phyloP scores from a whole-genome alignment of 2,329 filamentous ascomycete genomes.

The Sclerotinia subarctica region DNA sequence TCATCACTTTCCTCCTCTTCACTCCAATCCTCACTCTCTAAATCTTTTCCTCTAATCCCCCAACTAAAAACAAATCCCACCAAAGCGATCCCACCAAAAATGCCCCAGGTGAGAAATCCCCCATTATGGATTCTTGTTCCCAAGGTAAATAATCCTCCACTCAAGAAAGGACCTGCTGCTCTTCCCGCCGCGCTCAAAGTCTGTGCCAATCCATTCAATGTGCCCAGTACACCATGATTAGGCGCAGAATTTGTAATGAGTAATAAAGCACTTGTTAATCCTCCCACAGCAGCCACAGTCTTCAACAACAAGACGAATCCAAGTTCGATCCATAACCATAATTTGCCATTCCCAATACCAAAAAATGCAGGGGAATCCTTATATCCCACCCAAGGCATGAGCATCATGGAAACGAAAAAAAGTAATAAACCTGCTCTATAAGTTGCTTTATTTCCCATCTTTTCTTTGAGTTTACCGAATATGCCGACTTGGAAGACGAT shows the following conservation, averaged over 20 bases:
- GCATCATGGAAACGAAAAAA: slow-evolving; percentile 75
- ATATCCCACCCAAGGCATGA: slow-evolving; percentile 90
- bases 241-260: slow-evolving; percentile 94
- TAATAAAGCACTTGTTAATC: slow-evolving; percentile 85
- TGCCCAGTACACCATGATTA: slow-evolving; percentile 79
- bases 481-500: slow-evolving; percentile 87
- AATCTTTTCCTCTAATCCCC: slow-evolving; percentile 63
- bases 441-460: slow-evolving; percentile 79
- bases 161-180: slow-evolving; percentile 83
- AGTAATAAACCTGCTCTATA: slow-evolving; percentile 77
- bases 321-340: slow-evolving; percentile 78
- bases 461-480: slow-evolving; percentile 74
- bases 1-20: slow-evolving; percentile 31
- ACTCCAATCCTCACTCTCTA: slow-evolving; percentile 51
- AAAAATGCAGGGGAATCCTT: slow-evolving; percentile 55
- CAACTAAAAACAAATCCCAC: slow-evolving; percentile 77
- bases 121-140: slow-evolving; percentile 73
- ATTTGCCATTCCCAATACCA: slow-evolving; percentile 59
- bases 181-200: slow-evolving; percentile 88
- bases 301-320: slow-evolving; percentile 79
- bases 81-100: slow-evolving; percentile 81
- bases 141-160: slow-evolving; percentile 80
- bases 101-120: slow-evolving; percentile 78
- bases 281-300: slow-evolving; percentile 87
- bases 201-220: slow-evolving; percentile 89